phyloP scores from a whole-genome alignment of 2,329 filamentous ascomycete genomes.

The Aspergillus puulaauensis region DNA sequence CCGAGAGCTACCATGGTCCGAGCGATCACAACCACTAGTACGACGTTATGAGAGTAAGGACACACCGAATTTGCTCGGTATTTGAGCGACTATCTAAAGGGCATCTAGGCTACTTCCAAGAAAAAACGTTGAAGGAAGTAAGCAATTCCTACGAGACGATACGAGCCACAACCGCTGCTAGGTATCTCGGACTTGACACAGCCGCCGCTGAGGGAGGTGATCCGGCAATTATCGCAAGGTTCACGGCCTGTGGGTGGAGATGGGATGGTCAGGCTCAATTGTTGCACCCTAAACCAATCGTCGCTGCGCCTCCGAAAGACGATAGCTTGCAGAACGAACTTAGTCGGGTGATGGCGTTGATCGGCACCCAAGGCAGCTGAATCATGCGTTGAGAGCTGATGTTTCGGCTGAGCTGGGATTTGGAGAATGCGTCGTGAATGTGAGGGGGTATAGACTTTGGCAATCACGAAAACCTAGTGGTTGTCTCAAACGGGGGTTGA shows the following conservation, averaged over 20 bases:
- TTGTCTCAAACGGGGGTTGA: conserved; percentile 4
- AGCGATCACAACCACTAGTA: conserved; percentile 30
- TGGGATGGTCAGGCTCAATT: conserved; percentile 37
- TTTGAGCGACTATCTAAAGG: not conserved
- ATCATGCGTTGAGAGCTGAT: not conserved
- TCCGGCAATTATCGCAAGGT: conserved; percentile 29
- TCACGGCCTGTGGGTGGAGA: conserved; percentile 38
- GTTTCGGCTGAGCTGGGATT: not conserved
- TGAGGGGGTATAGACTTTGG: not conserved
- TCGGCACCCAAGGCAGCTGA: conserved; percentile 30
- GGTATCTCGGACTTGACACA: conserved; percentile 37
- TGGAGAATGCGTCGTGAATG: not conserved
- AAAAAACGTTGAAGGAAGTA: conserved; percentile 38
- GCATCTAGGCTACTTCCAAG: conserved; percentile 35
- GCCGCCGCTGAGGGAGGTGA: conserved; percentile 26
- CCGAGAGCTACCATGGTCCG: conserved; percentile 35
- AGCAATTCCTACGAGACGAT: conserved; percentile 43
- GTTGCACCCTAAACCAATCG: conserved; percentile 34
- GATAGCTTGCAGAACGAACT: conserved; percentile 27
- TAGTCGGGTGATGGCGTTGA: conserved; percentile 33
- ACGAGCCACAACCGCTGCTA: conserved; percentile 34
- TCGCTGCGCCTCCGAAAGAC: conserved; percentile 14
- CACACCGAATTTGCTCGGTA: not conserved
- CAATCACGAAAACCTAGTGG: not conserved
- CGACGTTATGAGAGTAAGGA: conserved; percentile 37